Evolutionary conservation across 768 basidiomycete genomes (phyloP).

Genomic region (Solioccasus polychromus): DNA sequence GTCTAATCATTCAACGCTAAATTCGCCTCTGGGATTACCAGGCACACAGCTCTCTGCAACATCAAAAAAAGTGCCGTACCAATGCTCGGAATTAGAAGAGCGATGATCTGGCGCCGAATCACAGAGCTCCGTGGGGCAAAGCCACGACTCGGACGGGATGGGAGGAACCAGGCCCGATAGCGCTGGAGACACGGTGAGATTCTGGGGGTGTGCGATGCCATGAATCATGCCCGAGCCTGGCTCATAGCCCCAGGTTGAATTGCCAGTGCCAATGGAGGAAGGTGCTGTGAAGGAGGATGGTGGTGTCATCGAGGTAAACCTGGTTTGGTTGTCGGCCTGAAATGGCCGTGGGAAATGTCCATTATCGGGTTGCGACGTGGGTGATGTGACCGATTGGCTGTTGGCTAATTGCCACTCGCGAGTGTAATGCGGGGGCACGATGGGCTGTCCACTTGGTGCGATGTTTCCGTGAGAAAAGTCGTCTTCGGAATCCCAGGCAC

Average conservation of each 20-base stretch:
- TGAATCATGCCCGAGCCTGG: background rate
- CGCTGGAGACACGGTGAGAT: slow-evolving; percentile 6
- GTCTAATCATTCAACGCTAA: too few species aligned
- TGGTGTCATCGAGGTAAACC: background rate
- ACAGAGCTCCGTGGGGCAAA: background rate
- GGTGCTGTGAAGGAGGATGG: slow-evolving; percentile 2
- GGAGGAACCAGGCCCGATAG: background rate
- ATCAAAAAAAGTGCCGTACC: too few species aligned
- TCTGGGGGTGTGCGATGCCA: background rate
- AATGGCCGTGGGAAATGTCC: background rate
- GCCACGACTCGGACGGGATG: background rate
- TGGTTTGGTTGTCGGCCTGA: slow-evolving; percentile 3
- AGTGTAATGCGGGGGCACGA: background rate
- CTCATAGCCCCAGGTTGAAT: slow-evolving; percentile 4
- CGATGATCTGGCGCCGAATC: slow-evolving; percentile 4
- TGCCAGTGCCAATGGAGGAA: background rate
- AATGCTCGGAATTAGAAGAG: slow-evolving; percentile 1
- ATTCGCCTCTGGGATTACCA: too few species aligned
- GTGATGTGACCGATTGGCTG: slow-evolving; percentile 1
- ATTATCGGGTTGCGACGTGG: background rate
- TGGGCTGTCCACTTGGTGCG: slow-evolving; percentile 1
- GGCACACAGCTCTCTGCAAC: too few species aligned
- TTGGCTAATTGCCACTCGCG: slow-evolving; percentile 9
- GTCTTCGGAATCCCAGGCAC: background rate
- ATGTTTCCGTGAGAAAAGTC: background rate